Evolutionary conservation across 2,329 filamentous ascomycete species (phyloP).

Genomic region (Cercospora zeae-maydis): DNA sequence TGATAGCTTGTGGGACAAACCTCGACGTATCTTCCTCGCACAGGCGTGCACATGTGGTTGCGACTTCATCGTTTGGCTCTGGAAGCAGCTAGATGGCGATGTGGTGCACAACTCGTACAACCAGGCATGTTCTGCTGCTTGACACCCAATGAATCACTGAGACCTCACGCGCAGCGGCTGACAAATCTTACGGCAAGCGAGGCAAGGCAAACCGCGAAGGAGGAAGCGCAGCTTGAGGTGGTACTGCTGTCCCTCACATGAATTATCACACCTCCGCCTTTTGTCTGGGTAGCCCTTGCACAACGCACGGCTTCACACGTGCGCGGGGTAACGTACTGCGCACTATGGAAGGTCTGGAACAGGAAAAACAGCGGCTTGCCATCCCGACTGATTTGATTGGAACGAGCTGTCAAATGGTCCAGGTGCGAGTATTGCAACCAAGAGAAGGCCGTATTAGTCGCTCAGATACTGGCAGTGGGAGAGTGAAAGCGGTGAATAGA

Average conservation of each 20-base stretch:
- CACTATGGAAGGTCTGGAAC: neutral
- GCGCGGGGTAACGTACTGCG: neutral
- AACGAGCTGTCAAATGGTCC: neutral
- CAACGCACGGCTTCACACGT: neutral
- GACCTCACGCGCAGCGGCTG: neutral
- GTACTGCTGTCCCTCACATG: slow-evolving; percentile 4
- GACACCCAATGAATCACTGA: neutral
- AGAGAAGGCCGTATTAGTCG: neutral
- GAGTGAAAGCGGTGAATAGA: neutral
- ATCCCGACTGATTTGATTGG: neutral
- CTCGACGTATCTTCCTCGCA: neutral
- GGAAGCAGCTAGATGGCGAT: neutral
- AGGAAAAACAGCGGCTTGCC: neutral
- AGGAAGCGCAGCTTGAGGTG: neutral
- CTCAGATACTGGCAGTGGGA: neutral
- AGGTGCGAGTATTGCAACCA: neutral
- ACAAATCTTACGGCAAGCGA: neutral
- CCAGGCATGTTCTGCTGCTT: neutral
- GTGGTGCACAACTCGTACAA: slow-evolving; percentile 1
- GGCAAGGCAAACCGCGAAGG: neutral
- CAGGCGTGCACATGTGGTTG: neutral
- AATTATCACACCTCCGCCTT: slow-evolving; percentile 3
- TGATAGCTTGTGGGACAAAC: neutral
- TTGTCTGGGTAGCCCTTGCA: neutral
- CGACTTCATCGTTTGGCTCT: neutral